Evolutionary conservation across 345 rosid genomes (phyloP), one percentile per base, ranked within the genome.

Genomic region (Hibiscus syriacus): DNA sequence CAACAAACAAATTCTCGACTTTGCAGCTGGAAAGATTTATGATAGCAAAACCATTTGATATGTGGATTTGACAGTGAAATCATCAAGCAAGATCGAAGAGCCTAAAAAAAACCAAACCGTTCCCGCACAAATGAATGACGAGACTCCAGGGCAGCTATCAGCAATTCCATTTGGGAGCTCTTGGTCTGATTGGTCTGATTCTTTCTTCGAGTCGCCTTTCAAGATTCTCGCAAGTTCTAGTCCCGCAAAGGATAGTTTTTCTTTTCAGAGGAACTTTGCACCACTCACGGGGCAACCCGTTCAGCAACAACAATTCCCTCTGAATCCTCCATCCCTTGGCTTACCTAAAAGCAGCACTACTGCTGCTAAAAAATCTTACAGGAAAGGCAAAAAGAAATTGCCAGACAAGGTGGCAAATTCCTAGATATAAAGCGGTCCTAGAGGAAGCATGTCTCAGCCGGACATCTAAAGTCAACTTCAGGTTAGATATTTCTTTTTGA

Each of bases 141-240:
- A 77, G 62, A 75, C 64, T 56, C 57, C 69, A 45, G 74, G 58
- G 27, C 53, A 54, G 38, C 50, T 13, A 19, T 48, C 50, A 23
- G 10, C 41, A 32, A 50, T 72, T 68, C 39, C 83, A 22, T 70
- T 49, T 29, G 72, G 55, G 25, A 79, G 71, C 45, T 74, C 63
- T 69, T 84, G 87, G 86, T 73, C 79, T 29, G 79, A 78, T 69
- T 84, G 87, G 86, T 73, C 78, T 25, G 78, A 78, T 39, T 84
- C 84, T 2, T 69, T 81, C 68, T 79, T 79, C 13, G 58, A 80
- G 64, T 84, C 77, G 50, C 78, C 92, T n/a, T 50, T 76, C 74
- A 84, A 81, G 80, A 84, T 86, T 53, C 73, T 80, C 64, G 71
- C 81, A 20, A 83, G 71, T 38, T 54, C 78, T 50, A 53, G 56